Percentiles rank a stretch among this genome's conserved stretches.
These are phyloP conservation scores for Wickerhamiella siamensis DNA, from an alignment of 805 yeast genomes.

Conservation along the genomic window DNA sequence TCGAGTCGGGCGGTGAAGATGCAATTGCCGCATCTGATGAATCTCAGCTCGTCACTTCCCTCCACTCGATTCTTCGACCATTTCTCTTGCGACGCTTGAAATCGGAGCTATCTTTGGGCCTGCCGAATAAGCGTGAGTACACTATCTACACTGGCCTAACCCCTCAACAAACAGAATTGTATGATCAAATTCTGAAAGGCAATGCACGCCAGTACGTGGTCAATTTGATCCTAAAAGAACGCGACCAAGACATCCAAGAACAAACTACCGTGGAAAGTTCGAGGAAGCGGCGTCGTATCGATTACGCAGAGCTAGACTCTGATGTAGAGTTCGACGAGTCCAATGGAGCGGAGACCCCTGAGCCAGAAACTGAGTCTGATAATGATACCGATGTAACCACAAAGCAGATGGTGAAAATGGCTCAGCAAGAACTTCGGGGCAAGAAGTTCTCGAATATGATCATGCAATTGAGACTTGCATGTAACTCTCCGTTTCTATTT, in stretches of 20 bases:
- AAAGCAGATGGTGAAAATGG: slow-evolving; percentile 14
- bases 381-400: slow-evolving; percentile 7
- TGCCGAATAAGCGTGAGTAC: slow-evolving; percentile 87
- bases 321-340: neutral
- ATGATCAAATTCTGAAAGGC: slow-evolving; percentile 33
- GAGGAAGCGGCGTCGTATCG: neutral
- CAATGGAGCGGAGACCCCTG: neutral
- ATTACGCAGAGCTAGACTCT: neutral
- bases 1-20: slow-evolving; percentile 44
- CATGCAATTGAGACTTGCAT: slow-evolving; percentile 75
- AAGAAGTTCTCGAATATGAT: slow-evolving; percentile 50
- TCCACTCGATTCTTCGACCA: slow-evolving; percentile 82
- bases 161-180: slow-evolving; percentile 46
- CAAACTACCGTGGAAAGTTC: neutral
- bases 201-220: slow-evolving; percentile 25
- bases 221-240: slow-evolving; percentile 17
- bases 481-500: slow-evolving; percentile 75
- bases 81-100: slow-evolving; percentile 74
- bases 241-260: slow-evolving; percentile 1
- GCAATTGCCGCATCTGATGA: slow-evolving; percentile 45
- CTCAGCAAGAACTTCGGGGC: slow-evolving; percentile 30
- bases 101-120: slow-evolving; percentile 45
- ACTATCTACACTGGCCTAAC: slow-evolving; percentile 61
- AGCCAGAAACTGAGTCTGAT: slow-evolving; percentile 4
- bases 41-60: slow-evolving; percentile 49